Percentiles rank a stretch among this genome's conserved stretches.
phyloP scores from a whole-genome alignment of 208 protist species.

The Porcisia deanei region DNA sequence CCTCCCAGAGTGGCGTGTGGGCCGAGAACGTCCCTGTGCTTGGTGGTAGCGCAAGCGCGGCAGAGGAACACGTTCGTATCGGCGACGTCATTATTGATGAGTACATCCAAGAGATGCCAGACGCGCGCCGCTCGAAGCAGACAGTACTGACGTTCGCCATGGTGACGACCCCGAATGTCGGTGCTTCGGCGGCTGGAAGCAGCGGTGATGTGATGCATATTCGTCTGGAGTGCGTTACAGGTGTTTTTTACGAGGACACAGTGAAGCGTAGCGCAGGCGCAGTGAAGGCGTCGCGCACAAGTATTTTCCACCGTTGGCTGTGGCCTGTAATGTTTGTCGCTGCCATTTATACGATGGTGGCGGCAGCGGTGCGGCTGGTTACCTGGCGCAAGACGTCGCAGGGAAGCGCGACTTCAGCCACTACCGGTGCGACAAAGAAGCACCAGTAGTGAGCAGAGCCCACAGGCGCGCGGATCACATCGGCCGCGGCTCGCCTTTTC shows the following conservation, averaged over 20 bases:
- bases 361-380: constrained; percentile 12
- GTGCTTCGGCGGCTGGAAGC: background rate
- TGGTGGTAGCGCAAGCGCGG: constrained; percentile 6
- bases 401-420: background rate
- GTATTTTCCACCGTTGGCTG: constrained; percentile 40
- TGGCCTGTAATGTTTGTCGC: constrained; percentile 41
- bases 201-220: constrained; percentile 12
- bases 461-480: constrained; percentile 1
- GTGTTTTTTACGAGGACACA: constrained; percentile 23
- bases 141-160: constrained; percentile 21
- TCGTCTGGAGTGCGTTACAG: constrained; percentile 37
- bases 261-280: constrained; percentile 3
- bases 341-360: constrained; percentile 39
- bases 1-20: constrained; percentile 16
- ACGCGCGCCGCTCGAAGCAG: constrained; percentile 11
- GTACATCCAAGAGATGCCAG: constrained; percentile 6
- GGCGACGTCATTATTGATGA: constrained; percentile 18
- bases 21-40: constrained; percentile 11
- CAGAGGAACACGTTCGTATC: constrained; percentile 13
- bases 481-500: background rate
- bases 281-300: constrained; percentile 25
- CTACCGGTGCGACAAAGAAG: constrained; percentile 10
- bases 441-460: constrained; percentile 13
- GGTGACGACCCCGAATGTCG: background rate
- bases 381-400: constrained; percentile 7